Conservation (phyloP, 2,329 filamentous ascomycete genomes). For the Alternaria burnsii region DNA sequence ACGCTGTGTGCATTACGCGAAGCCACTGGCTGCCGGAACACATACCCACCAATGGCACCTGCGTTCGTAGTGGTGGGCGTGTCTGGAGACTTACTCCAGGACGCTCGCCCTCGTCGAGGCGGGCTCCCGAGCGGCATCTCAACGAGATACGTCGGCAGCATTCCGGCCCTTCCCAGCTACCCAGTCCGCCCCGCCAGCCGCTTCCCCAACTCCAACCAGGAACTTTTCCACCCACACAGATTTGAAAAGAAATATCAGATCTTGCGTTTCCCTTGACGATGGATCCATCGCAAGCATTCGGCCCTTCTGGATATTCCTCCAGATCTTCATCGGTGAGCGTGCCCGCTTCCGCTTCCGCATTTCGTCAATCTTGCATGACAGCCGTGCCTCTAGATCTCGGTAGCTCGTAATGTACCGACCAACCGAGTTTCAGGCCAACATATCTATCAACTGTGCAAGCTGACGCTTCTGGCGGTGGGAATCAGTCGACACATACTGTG, state of each 20-base stretch:
- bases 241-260: slow-evolving; percentile 17
- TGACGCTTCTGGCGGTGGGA: slow-evolving; percentile 3
- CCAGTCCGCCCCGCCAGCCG: slow-evolving; percentile 8
- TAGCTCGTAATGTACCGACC: slow-evolving; percentile 11
- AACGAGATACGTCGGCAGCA: slow-evolving; percentile 5
- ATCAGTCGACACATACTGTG: slow-evolving; percentile 11
- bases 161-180: slow-evolving; percentile 4
- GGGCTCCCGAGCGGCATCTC: slow-evolving; percentile 9
- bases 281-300: slow-evolving; percentile 10
- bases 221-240: slow-evolving; percentile 5
- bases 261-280: slow-evolving; percentile 8
- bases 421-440: slow-evolving; percentile 15
- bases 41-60: neutral
- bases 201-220: slow-evolving; percentile 16
- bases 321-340: slow-evolving; percentile 18
- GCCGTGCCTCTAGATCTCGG: slow-evolving; percentile 20
- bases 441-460: slow-evolving; percentile 1
- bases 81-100: neutral
- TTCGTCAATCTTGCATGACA: slow-evolving; percentile 17
- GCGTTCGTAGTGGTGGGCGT: neutral
- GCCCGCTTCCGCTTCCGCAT: slow-evolving; percentile 22
- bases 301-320: slow-evolving; percentile 8
- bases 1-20: slow-evolving; percentile 1
- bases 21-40: neutral
- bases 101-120: slow-evolving; percentile 4